Evolutionary conservation across 768 basidiomycete species (phyloP).

Genomic region (Cystobasidiopsis lactophilus): DNA sequence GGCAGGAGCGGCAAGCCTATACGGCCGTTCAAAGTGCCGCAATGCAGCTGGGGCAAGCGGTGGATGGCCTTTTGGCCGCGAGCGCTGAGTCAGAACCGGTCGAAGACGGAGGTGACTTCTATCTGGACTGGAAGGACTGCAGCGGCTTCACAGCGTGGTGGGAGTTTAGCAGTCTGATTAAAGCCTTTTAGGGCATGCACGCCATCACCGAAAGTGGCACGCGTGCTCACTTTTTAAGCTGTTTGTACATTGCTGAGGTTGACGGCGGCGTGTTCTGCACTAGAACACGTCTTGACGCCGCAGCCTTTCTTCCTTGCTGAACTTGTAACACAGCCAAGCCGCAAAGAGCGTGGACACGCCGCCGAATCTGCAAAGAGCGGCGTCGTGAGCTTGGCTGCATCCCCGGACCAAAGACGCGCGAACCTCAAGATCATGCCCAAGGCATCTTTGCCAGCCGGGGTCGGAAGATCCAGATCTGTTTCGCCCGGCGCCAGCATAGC

Average conservation of each 20-base stretch:
- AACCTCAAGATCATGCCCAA: neutral
- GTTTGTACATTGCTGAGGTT: no score
- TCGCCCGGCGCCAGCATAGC: neutral
- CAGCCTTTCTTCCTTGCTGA: neutral
- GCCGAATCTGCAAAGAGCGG: neutral
- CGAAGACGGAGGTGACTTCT: no score
- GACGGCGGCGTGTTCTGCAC: no score
- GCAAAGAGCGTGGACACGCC: neutral
- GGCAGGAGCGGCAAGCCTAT: neutral
- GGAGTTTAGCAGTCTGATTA: no score
- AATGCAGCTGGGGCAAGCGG: neutral
- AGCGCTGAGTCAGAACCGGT: neutral
- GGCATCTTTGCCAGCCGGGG: neutral
- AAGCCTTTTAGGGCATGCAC: no score
- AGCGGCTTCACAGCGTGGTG: no score
- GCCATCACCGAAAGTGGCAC: no score
- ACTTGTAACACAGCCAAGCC: neutral
- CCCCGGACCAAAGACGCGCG: neutral
- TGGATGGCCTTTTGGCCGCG: neutral
- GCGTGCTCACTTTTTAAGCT: no score
- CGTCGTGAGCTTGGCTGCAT: neutral
- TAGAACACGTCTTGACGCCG: neutral
- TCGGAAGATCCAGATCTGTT: neutral
- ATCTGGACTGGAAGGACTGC: no score
- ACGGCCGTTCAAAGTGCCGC: slow-evolving; percentile 2